A percentile compares a stretch with the other conserved stretches of the same genome.
These are phyloP conservation scores for Leptosphaerulina australis DNA, from an alignment of 2,329 filamentous ascomycete species.

Conservation along the genomic window DNA sequence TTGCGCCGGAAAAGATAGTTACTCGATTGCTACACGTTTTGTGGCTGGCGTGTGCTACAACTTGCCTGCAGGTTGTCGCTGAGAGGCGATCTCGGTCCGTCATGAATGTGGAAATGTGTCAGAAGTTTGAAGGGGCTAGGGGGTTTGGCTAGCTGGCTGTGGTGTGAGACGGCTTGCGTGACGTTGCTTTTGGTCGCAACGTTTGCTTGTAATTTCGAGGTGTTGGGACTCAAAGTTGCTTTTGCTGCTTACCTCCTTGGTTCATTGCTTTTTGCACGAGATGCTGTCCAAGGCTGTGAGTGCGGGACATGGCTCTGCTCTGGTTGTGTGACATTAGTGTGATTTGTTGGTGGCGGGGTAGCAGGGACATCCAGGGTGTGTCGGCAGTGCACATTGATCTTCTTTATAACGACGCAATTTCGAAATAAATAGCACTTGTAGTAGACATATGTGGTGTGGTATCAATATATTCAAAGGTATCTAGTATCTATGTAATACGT, in stretches of 20 bases:
- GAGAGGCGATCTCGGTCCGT: conserved; percentile 1
- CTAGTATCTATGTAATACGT: conserved; percentile 26
- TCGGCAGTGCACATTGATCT: no score
- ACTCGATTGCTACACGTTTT: conserved; percentile 20
- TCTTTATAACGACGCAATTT: no score
- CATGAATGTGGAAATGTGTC: no score
- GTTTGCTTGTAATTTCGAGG: neutral
- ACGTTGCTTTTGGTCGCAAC: conserved; percentile 5
- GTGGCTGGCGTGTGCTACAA: neutral
- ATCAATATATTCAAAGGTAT: conserved; percentile 30
- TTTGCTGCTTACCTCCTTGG: neutral
- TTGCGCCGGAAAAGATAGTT: conserved; percentile 13
- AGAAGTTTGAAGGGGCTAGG: neutral
- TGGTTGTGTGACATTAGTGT: conserved; percentile 3
- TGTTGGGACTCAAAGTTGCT: neutral
- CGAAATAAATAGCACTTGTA: no score
- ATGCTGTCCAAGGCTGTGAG: conserved; percentile 2
- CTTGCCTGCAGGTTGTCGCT: neutral
- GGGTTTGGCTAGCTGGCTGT: conserved; percentile 1
- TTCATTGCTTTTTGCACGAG: conserved; percentile 2
- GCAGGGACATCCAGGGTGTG: no score
- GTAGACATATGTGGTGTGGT: neutral
- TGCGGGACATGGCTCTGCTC: conserved; percentile 1
- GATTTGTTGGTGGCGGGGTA: conserved; percentile 1
- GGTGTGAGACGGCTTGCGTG: conserved; percentile 11